A percentile compares a stretch with the other conserved stretches of the same genome.
These are phyloP conservation scores for Aspergillus udagawae DNA, from an alignment of 2,329 filamentous ascomycete species.

Conservation along the genomic window DNA sequence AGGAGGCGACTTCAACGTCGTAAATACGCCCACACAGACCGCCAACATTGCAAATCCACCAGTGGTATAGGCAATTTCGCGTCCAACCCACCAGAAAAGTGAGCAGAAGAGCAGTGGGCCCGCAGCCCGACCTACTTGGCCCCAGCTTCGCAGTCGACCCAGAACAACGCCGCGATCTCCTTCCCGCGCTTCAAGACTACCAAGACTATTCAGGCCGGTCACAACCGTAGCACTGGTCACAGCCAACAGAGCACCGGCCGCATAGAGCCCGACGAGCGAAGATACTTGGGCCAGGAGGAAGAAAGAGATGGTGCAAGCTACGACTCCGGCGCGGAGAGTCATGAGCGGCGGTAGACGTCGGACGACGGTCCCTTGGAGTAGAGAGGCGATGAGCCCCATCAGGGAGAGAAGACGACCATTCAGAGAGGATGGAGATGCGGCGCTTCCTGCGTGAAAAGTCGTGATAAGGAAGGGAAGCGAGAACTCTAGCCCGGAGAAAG, in stretches of 20 bases:
- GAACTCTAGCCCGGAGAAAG: slow-evolving; percentile 98
- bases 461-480: slow-evolving; percentile 97
- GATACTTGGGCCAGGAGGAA: slow-evolving; percentile 68
- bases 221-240: slow-evolving; percentile 93
- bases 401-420: slow-evolving; percentile 86
- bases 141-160: slow-evolving; percentile 73
- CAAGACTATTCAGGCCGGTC: slow-evolving; percentile 85
- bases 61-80: slow-evolving; percentile 76
- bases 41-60: slow-evolving; percentile 76
- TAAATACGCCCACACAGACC: slow-evolving; percentile 68
- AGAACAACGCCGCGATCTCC: slow-evolving; percentile 81
- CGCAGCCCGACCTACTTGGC: slow-evolving; percentile 81
- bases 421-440: slow-evolving; percentile 56
- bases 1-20: slow-evolving; percentile 62
- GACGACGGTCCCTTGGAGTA: slow-evolving; percentile 92
- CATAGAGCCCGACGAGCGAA: slow-evolving; percentile 68
- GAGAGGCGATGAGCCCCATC: slow-evolving; percentile 82
- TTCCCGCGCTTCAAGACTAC: slow-evolving; percentile 79
- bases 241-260: slow-evolving; percentile 77
- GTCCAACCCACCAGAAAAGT: slow-evolving; percentile 96
- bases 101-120: slow-evolving; percentile 90
- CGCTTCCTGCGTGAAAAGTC: slow-evolving; percentile 74
- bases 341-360: slow-evolving; percentile 76
- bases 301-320: slow-evolving; percentile 75
- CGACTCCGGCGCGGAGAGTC: slow-evolving; percentile 74